Conservation (phyloP, 768 basidiomycete species). For the Pleurotus citrinopileatus region DNA sequence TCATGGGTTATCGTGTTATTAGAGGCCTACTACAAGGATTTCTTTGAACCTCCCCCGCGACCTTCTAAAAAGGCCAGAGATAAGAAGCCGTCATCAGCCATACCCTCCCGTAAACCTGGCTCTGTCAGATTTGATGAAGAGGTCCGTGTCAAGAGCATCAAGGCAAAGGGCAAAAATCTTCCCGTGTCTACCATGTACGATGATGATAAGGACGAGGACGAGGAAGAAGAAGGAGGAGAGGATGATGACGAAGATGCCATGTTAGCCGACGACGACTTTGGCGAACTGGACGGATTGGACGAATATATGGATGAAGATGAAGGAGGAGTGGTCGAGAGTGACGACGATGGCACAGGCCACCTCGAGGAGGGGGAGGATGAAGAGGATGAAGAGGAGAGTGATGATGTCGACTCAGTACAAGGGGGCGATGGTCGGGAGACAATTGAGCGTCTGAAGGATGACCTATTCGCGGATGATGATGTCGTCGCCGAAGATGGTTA, state of each 20-base stretch:
- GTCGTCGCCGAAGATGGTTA: constrained; percentile 20
- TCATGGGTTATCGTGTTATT: constrained; percentile 8
- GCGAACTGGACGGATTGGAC: constrained; percentile 34
- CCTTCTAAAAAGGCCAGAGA: constrained; percentile 14
- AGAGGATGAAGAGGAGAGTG: constrained; percentile 23
- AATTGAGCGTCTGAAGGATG: constrained; percentile 58
- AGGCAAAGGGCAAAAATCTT: constrained; percentile 63
- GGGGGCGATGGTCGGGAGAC: constrained; percentile 31
- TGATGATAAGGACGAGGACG: constrained; percentile 37
- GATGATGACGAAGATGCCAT: constrained; percentile 27
- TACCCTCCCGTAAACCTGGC: constrained; percentile 23
- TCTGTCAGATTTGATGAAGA: constrained; percentile 80
- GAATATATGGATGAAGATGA: constrained; percentile 25
- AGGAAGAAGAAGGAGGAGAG: no score
- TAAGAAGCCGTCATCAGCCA: constrained; percentile 16
- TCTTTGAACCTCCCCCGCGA: constrained; percentile 72
- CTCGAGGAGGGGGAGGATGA: constrained; percentile 25
- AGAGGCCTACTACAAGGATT: constrained; percentile 75
- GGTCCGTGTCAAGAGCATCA: constrained; percentile 81
- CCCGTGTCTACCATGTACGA: constrained; percentile 41
- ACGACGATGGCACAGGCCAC: constrained; percentile 28
- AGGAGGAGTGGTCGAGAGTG: constrained; percentile 53
- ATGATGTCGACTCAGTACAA: constrained; percentile 26
- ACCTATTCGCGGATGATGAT: constrained; percentile 47
- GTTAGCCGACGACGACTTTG: constrained; percentile 22